A percentile compares a stretch with the other conserved stretches of the same genome.
Evolutionary conservation across 73 alveolate species (phyloP).

Genomic region (Tetrahymena elliotti): DNA sequence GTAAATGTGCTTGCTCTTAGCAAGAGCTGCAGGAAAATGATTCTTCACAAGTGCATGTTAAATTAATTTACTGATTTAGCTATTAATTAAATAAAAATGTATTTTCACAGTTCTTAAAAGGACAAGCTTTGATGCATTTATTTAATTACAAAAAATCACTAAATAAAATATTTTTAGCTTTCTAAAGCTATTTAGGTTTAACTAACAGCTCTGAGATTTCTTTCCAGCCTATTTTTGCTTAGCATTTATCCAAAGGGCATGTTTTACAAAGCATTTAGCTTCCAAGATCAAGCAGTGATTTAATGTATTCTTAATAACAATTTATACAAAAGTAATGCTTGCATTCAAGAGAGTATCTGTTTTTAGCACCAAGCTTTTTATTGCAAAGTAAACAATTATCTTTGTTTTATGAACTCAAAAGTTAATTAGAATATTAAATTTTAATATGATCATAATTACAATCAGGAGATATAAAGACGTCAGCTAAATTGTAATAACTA

Average conservation of each 20-base stretch:
- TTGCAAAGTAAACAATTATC: not conserved
- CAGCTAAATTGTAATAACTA: not conserved
- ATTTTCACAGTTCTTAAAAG: not conserved
- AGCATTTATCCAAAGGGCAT: not conserved
- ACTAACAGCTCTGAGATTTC: not conserved
- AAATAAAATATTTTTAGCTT: not conserved
- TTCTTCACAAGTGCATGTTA: not conserved
- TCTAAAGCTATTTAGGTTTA: not conserved
- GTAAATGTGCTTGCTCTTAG: not conserved
- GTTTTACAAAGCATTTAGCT: not conserved
- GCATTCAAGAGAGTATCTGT: not conserved
- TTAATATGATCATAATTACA: not conserved
- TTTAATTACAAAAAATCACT: not conserved
- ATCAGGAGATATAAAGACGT: not conserved
- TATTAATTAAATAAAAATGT: not conserved
- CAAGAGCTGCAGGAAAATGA: not conserved
- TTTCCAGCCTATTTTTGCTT: not conserved
- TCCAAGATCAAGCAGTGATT: not conserved
- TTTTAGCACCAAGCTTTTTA: not conserved
- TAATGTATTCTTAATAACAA: not conserved
- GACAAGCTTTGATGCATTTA: not conserved
- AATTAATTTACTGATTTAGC: not conserved
- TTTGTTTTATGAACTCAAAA: not conserved
- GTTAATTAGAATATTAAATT: not conserved
- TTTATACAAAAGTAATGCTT: not conserved